A percentile compares a stretch with the other conserved stretches of the same genome.
phyloP scores from a whole-genome alignment of 345 rosid genomes.

The Turnera subulata region DNA sequence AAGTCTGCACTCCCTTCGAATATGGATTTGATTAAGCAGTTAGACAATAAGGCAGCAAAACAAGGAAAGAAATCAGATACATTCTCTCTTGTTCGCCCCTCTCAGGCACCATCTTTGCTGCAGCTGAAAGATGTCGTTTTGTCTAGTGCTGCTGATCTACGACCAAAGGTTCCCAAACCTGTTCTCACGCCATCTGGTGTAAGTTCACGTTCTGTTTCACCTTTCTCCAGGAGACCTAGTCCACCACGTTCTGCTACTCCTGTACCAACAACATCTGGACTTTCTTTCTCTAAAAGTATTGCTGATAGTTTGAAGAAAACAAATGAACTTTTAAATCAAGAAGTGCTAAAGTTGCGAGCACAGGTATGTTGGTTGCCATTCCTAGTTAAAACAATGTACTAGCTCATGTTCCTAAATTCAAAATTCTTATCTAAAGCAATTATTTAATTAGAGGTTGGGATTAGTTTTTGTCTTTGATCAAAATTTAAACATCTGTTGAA shows the following conservation, averaged over 20 bases:
- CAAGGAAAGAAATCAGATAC: slow-evolving; percentile 79
- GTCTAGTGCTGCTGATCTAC: slow-evolving; percentile 56
- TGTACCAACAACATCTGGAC: slow-evolving; percentile 74
- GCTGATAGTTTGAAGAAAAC: slow-evolving; percentile 91
- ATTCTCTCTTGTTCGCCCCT: slow-evolving; percentile 63
- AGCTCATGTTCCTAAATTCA: no score
- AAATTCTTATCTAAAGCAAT: no score
- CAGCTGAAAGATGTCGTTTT: slow-evolving; percentile 83
- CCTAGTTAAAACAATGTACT: neutral
- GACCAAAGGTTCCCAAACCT: slow-evolving; percentile 62
- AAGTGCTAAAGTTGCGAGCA: slow-evolving; percentile 73
- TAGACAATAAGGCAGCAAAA: slow-evolving; percentile 88
- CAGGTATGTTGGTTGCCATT: slow-evolving; percentile 51
- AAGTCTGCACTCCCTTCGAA: slow-evolving; percentile 69
- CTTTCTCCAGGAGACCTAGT: slow-evolving; percentile 90
- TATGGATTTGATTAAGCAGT: slow-evolving; percentile 85
- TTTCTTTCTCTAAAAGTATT: slow-evolving; percentile 70
- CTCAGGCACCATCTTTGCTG: slow-evolving; percentile 71
- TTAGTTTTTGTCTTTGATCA: neutral
- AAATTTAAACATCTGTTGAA: neutral
- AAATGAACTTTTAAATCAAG: slow-evolving; percentile 87
- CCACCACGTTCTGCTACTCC: slow-evolving; percentile 97
- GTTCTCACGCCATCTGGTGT: slow-evolving; percentile 67
- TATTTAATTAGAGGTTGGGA: neutral
- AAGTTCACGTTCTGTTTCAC: slow-evolving; percentile 92